Evolutionary conservation across 257 asterid genomes (phyloP).

Genomic region (Haberlea rhodopensis): DNA sequence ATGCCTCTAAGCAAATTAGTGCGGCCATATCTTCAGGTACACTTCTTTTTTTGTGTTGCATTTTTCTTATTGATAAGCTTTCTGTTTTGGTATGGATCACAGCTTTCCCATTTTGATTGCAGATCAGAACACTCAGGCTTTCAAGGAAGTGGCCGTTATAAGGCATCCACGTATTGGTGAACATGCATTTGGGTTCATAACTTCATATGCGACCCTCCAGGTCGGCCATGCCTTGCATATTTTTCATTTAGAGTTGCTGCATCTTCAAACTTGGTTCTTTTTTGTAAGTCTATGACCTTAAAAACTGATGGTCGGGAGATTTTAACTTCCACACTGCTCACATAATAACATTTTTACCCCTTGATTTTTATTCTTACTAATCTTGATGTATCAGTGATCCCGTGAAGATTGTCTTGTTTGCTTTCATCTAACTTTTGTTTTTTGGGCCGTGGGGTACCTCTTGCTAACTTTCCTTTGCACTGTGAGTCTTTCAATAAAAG

Average conservation of each 20-base stretch:
- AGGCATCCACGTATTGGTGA: conserved; percentile 85
- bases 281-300: neutral
- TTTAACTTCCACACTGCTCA: conserved; percentile 16
- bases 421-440: conserved; percentile 3
- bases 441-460: neutral
- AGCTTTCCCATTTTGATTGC: conserved; percentile 24
- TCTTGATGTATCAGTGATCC: conserved; percentile 9
- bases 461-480: neutral
- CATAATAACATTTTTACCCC: neutral
- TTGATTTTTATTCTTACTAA: conserved; percentile 4
- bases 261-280: conserved; percentile 14
- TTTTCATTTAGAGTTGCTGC: conserved; percentile 16
- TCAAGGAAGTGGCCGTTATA: conserved; percentile 79
- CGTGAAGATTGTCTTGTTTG: conserved; percentile 2
- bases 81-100: conserved; percentile 12
- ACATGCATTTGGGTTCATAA: conserved; percentile 78
- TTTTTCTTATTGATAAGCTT: conserved; percentile 9
- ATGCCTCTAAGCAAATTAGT: conserved; percentile 83
- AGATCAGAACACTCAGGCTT: conserved; percentile 74
- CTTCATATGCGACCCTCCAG: conserved; percentile 68
- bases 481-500: neutral
- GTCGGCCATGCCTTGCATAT: conserved; percentile 30
- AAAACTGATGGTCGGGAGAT: conserved; percentile 16
- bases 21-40: conserved; percentile 80
- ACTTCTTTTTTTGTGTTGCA: conserved; percentile 25